Conservation (phyloP, 441 rosid species). For the Gossypium trilobum region DNA sequence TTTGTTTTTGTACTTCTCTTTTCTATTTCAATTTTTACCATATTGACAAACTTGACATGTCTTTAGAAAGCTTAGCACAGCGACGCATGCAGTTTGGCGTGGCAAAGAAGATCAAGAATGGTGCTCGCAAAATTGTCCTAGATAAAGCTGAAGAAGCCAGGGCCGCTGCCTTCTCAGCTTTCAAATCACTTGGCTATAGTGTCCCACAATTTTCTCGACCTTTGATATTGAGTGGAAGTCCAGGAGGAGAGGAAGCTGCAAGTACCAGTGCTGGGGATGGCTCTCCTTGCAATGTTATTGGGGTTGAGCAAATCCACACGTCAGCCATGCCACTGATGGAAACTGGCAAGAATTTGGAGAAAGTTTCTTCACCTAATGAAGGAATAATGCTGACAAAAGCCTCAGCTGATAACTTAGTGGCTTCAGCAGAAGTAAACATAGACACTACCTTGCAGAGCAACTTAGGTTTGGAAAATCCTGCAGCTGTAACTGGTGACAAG, state of each 20-base stretch:
- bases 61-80: slow-evolving; percentile 60
- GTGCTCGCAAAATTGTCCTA: slow-evolving; percentile 90
- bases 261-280: slow-evolving; percentile 26
- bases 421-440: slow-evolving; percentile 30
- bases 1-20: not conserved
- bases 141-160: slow-evolving; percentile 98
- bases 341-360: slow-evolving; percentile 26
- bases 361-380: slow-evolving; percentile 26
- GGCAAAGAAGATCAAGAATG: slow-evolving; percentile 91
- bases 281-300: slow-evolving; percentile 20
- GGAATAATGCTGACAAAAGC: slow-evolving; percentile 28
- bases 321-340: slow-evolving; percentile 27
- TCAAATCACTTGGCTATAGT: slow-evolving; percentile 76
- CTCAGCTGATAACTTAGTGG: slow-evolving; percentile 28
- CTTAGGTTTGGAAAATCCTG: slow-evolving; percentile 26
- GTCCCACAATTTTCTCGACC: slow-evolving; percentile 59
- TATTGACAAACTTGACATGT: slow-evolving; percentile 23
- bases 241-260: slow-evolving; percentile 25
- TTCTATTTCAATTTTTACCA: slow-evolving; percentile 10
- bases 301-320: slow-evolving; percentile 24
- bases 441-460: slow-evolving; percentile 15
- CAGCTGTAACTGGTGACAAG: slow-evolving; percentile 21
- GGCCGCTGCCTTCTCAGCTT: slow-evolving; percentile 81
- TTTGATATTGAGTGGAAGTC: slow-evolving; percentile 29
- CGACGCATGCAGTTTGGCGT: slow-evolving; percentile 68